Percentiles rank a stretch among this genome's conserved stretches.
Evolutionary conservation across 1,139 yeast species (phyloP).

Genomic region (Taiozyma sp.): DNA sequence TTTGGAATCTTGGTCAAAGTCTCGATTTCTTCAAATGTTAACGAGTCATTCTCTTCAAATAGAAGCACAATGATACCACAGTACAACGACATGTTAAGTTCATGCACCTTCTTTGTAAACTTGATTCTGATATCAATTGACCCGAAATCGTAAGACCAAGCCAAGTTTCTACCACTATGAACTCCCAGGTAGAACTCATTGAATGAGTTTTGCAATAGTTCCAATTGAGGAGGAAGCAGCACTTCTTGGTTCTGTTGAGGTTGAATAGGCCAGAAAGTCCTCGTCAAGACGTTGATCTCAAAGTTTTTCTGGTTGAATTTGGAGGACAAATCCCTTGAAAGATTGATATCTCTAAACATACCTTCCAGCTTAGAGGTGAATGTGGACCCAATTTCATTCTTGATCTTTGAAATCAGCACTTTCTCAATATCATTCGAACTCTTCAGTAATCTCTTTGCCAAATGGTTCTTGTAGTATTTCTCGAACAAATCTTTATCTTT

Average conservation of each 20-base stretch:
- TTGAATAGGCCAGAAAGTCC: constrained; percentile 59
- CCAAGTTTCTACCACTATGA: constrained; percentile 68
- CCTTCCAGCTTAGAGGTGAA: constrained; percentile 79
- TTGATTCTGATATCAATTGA: constrained; percentile 70
- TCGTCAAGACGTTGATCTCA: constrained; percentile 50
- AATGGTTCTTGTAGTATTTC: constrained; percentile 77
- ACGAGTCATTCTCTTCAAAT: constrained; percentile 49
- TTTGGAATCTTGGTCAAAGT: constrained; percentile 69
- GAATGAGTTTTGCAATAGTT: constrained; percentile 35
- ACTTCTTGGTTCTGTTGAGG: constrained; percentile 49
- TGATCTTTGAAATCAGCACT: constrained; percentile 59
- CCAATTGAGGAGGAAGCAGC: constrained; percentile 46
- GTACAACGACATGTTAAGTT: constrained; percentile 73
- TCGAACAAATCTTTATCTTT: constrained; percentile 88
- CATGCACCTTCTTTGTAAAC: constrained; percentile 66
- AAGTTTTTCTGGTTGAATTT: constrained; percentile 42
- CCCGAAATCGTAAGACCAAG: constrained; percentile 84
- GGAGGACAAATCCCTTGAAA: constrained; percentile 53
- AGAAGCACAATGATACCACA: constrained; percentile 74
- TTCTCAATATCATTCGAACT: constrained; percentile 59
- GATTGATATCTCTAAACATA: constrained; percentile 80
- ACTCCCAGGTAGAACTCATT: constrained; percentile 49
- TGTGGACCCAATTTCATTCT: constrained; percentile 75
- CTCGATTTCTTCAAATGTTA: constrained; percentile 56
- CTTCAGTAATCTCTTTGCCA: constrained; percentile 76